These are phyloP conservation scores for Steccherinum ochraceum DNA, from an alignment of 768 basidiomycete species.

Conservation along the genomic window DNA sequence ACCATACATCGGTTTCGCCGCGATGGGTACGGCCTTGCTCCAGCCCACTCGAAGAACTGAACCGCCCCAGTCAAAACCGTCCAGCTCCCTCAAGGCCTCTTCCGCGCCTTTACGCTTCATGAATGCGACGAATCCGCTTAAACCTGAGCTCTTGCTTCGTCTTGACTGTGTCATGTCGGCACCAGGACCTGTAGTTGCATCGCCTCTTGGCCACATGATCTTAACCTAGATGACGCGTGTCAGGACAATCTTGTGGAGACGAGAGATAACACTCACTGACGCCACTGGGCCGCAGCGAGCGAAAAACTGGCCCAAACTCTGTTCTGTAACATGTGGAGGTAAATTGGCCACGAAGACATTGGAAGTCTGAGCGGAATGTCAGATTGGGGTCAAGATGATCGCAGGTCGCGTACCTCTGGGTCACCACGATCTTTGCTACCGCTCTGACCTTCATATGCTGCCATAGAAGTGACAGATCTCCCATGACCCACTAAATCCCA, in stretches of 20 bases:
- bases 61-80: constrained; percentile 95
- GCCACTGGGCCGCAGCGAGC: constrained; percentile 90
- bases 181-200: constrained; percentile 59
- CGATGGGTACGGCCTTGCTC: constrained; percentile 94
- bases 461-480: constrained; percentile 85
- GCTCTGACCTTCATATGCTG: constrained; percentile 88
- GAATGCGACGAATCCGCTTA: constrained; percentile 95
- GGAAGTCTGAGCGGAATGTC: constrained; percentile 55
- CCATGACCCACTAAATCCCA: constrained; percentile 37
- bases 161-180: constrained; percentile 72
- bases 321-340: constrained; percentile 82
- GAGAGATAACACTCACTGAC: constrained; percentile 46
- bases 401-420: constrained; percentile 52
- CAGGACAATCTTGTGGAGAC: constrained; percentile 1
- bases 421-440: constrained; percentile 89
- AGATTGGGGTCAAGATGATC: constrained; percentile 1
- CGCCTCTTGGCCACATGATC: constrained; percentile 98
- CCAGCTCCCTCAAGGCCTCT: constrained; percentile 78
- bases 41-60: constrained; percentile 84
- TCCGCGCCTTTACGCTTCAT: constrained; percentile 95
- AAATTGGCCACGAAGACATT: constrained; percentile 96
- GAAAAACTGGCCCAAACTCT: constrained; percentile 82
- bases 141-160: constrained; percentile 62
- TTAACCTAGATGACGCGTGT: constrained; percentile 54
- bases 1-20: constrained; percentile 79